Evolutionary conservation across 2,329 filamentous ascomycete species (phyloP), one percentile per base, ranked within the genome.

Genomic region (Hymenoscyphus fructigenus): DNA sequence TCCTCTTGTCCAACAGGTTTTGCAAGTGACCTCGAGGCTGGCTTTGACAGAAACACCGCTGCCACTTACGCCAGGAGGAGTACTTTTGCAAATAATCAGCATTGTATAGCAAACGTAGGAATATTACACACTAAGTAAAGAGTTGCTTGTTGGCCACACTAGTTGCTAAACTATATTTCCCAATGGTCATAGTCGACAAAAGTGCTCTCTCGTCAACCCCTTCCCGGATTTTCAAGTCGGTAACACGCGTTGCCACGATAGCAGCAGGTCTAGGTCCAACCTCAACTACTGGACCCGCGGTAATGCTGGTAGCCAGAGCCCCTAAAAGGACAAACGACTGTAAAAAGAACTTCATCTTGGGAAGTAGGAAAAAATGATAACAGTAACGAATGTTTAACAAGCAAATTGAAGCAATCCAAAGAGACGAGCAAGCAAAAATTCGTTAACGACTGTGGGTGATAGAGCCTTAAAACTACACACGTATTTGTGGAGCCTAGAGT

Each of bases 11-110:
- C 47, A 55, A 36, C 29, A 56, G 28, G 41, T 15, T 26, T 53
- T 55, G 32, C 59, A 61, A 29, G 14, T 38, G 10, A 61, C 59
- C 28, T 26, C 32, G 41, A 59, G 57, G 9, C 34, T 38, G 17
- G 32, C 29, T n/a, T 38, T 59, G 23, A 28, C 50, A 14, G 50
- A 26, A 56, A 29, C 28, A 29, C n/a, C 50, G 15, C 50, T 56
- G 14, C 23, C 20, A 14, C 23, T 15, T 12, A 20, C 50, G 15
- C 50, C 50, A 56, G 50, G 41, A 12, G 41, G 41, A 44, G 41
- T 44, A 20, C 50, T 17, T 26, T 56, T 23, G 23, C 12, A 12
- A 12, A 17, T 29, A 29, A 26, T 56, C 28, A 29, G 20, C 20
- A 26, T 20, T 29, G 20, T 1, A 1, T 26, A 26, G 23, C n/a